Evolutionary conservation across 2,329 filamentous ascomycete genomes (phyloP).

Genomic region (Tothia fuscella): DNA sequence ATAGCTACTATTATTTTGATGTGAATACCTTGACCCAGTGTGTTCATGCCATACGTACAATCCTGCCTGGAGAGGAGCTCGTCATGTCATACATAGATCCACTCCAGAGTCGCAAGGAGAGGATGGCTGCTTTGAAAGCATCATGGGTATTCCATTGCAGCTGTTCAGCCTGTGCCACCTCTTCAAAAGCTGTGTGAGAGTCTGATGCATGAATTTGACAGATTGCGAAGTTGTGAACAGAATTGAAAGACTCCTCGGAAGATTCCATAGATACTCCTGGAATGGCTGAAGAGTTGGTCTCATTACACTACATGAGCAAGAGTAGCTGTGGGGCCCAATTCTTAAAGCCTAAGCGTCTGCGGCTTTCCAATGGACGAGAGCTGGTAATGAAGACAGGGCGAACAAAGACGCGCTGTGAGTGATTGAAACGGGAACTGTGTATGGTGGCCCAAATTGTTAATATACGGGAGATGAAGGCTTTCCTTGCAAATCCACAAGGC

Average conservation of each 20-base stretch:
- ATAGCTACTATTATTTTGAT: slow-evolving; percentile 28
- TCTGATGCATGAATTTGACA: background rate
- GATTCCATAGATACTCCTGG: background rate
- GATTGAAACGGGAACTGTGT: too few relatives aligned
- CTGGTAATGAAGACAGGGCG: too few relatives aligned
- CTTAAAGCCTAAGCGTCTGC: slow-evolving; percentile 28
- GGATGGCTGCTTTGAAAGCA: slow-evolving; percentile 20
- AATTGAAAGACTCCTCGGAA: background rate
- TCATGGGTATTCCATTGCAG: slow-evolving; percentile 30
- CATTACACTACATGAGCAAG: slow-evolving; percentile 25
- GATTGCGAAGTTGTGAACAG: background rate
- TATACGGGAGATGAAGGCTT: too few relatives aligned
- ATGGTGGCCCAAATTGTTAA: too few relatives aligned
- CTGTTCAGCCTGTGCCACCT: slow-evolving; percentile 25
- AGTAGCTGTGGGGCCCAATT: slow-evolving; percentile 21
- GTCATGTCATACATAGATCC: slow-evolving; percentile 28
- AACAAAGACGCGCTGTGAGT: too few relatives aligned
- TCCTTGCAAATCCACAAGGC: too few relatives aligned
- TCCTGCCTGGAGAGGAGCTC: slow-evolving; percentile 29
- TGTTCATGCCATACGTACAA: slow-evolving; percentile 26
- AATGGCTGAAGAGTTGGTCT: slow-evolving; percentile 29
- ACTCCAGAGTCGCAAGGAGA: slow-evolving; percentile 20
- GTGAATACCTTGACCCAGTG: slow-evolving; percentile 24
- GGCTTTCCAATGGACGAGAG: too few relatives aligned
- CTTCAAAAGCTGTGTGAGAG: background rate